Evolutionary conservation across 2,329 filamentous ascomycete genomes (phyloP).

Genomic region (Colletotrichum spinosum): DNA sequence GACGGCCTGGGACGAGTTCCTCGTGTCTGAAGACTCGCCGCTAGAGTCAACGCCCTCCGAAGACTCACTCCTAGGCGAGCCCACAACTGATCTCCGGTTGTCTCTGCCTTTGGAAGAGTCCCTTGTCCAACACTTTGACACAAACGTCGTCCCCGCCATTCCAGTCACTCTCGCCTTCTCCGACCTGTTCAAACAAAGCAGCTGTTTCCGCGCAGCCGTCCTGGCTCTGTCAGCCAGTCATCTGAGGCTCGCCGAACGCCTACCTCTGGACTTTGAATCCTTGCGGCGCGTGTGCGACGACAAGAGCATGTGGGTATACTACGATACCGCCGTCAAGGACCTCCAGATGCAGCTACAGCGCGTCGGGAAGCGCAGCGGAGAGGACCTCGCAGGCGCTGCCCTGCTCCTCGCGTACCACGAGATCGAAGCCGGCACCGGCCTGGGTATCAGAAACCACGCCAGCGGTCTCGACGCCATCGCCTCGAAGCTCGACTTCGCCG

Average conservation of each 20-base stretch:
- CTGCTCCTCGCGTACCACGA: constrained; percentile 28
- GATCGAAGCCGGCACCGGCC: constrained; percentile 19
- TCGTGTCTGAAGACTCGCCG: constrained; percentile 2
- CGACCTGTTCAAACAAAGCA: constrained; percentile 16
- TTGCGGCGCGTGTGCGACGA: constrained; percentile 11
- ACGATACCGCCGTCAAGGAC: constrained; percentile 21
- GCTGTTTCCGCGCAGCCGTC: constrained; percentile 21
- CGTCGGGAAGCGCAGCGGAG: not conserved
- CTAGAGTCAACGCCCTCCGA: not conserved
- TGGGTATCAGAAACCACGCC: constrained; percentile 22
- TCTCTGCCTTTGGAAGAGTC: constrained; percentile 19
- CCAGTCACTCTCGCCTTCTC: constrained; percentile 24
- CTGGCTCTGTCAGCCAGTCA: constrained; percentile 27
- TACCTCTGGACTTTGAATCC: constrained; percentile 5
- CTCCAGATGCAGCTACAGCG: constrained; percentile 10
- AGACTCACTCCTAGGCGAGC: constrained; percentile 4
- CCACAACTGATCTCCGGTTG: constrained; percentile 5
- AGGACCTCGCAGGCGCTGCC: constrained; percentile 26
- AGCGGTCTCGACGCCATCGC: constrained; percentile 24
- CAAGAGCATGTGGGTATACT: constrained; percentile 17
- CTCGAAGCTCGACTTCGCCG: constrained; percentile 21
- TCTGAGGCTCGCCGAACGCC: constrained; percentile 1
- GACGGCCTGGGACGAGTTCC: constrained; percentile 18
- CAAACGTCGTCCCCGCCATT: constrained; percentile 13
- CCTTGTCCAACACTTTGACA: constrained; percentile 25